Percentiles rank a stretch among this genome's conserved stretches.
phyloP scores from a whole-genome alignment of 192 early-diverging fungal species.

The Coemansia sp. region DNA sequence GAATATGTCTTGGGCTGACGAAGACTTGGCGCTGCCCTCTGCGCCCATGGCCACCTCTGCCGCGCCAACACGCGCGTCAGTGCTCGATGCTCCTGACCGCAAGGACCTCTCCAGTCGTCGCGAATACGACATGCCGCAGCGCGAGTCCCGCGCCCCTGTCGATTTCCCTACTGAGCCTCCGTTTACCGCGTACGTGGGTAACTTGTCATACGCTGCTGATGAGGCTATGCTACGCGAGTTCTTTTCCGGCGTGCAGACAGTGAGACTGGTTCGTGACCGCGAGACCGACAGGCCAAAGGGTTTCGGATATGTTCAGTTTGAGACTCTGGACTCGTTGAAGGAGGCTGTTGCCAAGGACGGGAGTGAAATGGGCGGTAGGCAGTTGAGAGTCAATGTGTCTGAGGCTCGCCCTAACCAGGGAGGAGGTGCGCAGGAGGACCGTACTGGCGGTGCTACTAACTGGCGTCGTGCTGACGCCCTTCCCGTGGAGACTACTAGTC shows the following conservation, averaged over 20 bases:
- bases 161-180: slow-evolving; percentile 84
- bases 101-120: slow-evolving; percentile 17
- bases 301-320: slow-evolving; percentile 96
- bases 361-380: slow-evolving; percentile 63
- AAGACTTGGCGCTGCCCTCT: slow-evolving; percentile 83
- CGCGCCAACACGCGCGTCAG: slow-evolving; percentile 20
- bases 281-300: slow-evolving; percentile 84
- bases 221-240: slow-evolving; percentile 76
- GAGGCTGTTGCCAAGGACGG: slow-evolving; percentile 67
- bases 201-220: slow-evolving; percentile 82
- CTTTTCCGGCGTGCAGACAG: slow-evolving; percentile 75
- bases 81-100: slow-evolving; percentile 41
- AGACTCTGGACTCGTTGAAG: slow-evolving; percentile 79
- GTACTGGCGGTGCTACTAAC: slow-evolving; percentile 17
- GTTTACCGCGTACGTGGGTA: slow-evolving; percentile 89
- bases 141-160: slow-evolving; percentile 49
- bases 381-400: slow-evolving; percentile 85
- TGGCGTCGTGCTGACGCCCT: slow-evolving; percentile 38
- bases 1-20: slow-evolving; percentile 83
- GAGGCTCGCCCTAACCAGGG: slow-evolving; percentile 64
- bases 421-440: slow-evolving; percentile 4
- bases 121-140: slow-evolving; percentile 11
- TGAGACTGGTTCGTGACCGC: slow-evolving; percentile 83
- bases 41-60: slow-evolving; percentile 59
- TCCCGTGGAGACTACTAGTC: slow-evolving; percentile 9